Percentiles rank a stretch among this genome's conserved stretches.
phyloP scores from a whole-genome alignment of 805 yeast species.

The Kockiozyma suomiensis region DNA sequence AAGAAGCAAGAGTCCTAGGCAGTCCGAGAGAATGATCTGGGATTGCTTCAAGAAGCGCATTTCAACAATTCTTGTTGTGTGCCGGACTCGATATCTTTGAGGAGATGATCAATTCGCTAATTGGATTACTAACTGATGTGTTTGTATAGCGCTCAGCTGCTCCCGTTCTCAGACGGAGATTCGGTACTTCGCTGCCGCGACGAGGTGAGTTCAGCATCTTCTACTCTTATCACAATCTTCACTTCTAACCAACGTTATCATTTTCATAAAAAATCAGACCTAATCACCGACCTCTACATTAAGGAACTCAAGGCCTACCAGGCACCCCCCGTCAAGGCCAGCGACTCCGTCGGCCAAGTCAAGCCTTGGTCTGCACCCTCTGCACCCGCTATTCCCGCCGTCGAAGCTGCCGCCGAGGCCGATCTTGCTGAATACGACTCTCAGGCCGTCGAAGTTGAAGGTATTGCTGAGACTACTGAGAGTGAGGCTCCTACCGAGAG shows the following conservation, averaged over 20 bases:
- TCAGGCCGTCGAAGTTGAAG: slow-evolving; percentile 67
- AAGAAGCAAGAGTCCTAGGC: not conserved
- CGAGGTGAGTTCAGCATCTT: too few relatives aligned
- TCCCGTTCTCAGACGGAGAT: slow-evolving; percentile 28
- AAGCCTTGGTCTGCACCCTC: slow-evolving; percentile 82
- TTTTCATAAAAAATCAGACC: slow-evolving; percentile 45
- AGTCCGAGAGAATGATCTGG: not conserved
- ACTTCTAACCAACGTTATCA: not conserved
- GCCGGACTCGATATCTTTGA: too few relatives aligned
- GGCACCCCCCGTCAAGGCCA: slow-evolving; percentile 72
- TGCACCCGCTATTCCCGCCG: slow-evolving; percentile 70
- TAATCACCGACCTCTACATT: slow-evolving; percentile 81
- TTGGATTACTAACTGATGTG: not conserved
- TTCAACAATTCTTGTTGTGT: too few relatives aligned
- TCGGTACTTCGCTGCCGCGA: slow-evolving; percentile 28
- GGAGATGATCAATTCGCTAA: not conserved
- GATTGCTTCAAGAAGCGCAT: too few relatives aligned
- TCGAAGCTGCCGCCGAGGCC: slow-evolving; percentile 65
- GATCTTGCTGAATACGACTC: slow-evolving; percentile 66
- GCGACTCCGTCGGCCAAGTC: slow-evolving; percentile 77
- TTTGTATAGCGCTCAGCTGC: slow-evolving; percentile 20
- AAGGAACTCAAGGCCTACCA: slow-evolving; percentile 86
- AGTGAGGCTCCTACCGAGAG: slow-evolving; percentile 41
- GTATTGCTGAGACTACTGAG: slow-evolving; percentile 53
- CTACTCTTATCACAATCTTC: too few relatives aligned